phyloP scores from a whole-genome alignment of 768 basidiomycete species.

The Dioszegia crocea region DNA sequence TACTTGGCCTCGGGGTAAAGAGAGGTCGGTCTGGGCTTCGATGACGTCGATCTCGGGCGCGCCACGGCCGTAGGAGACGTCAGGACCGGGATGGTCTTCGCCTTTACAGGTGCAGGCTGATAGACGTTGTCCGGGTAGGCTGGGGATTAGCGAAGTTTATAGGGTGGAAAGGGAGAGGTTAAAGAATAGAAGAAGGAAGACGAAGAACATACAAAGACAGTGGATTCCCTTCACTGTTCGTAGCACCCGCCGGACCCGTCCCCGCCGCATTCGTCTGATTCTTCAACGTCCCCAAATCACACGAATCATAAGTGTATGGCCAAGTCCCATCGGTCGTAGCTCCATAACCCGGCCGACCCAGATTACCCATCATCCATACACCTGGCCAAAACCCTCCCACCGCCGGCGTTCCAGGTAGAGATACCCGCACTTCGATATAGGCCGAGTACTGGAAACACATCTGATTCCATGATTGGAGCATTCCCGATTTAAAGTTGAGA shows the following conservation, averaged over 20 bases:
- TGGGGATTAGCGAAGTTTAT: slow-evolving; percentile 1
- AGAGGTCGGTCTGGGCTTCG: slow-evolving; percentile 62
- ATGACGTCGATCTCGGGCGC: slow-evolving; percentile 88
- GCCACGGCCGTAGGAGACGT: slow-evolving; percentile 69
- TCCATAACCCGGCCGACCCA: slow-evolving; percentile 83
- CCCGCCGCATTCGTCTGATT: slow-evolving; percentile 34
- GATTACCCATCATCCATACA: slow-evolving; percentile 80
- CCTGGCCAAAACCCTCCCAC: slow-evolving; percentile 66
- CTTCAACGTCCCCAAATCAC: slow-evolving; percentile 75
- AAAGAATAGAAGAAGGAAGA: no score
- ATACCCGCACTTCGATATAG: slow-evolving; percentile 63
- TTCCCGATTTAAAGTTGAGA: slow-evolving; percentile 66
- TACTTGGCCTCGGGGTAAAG: slow-evolving; percentile 55
- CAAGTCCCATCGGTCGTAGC: slow-evolving; percentile 79
- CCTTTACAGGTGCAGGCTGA: slow-evolving; percentile 84
- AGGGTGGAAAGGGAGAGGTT: no score
- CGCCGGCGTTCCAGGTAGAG: slow-evolving; percentile 43
- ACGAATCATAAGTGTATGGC: slow-evolving; percentile 80
- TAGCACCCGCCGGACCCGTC: slow-evolving; percentile 31
- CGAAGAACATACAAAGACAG: slow-evolving; percentile 43
- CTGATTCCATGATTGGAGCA: slow-evolving; percentile 83
- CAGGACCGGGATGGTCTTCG: slow-evolving; percentile 83
- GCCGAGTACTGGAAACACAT: slow-evolving; percentile 83
- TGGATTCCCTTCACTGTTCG: slow-evolving; percentile 19
- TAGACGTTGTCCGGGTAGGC: slow-evolving; percentile 77